Evolutionary conservation across 2,329 filamentous ascomycete genomes (phyloP).

Genomic region (Alternaria arborescens): DNA sequence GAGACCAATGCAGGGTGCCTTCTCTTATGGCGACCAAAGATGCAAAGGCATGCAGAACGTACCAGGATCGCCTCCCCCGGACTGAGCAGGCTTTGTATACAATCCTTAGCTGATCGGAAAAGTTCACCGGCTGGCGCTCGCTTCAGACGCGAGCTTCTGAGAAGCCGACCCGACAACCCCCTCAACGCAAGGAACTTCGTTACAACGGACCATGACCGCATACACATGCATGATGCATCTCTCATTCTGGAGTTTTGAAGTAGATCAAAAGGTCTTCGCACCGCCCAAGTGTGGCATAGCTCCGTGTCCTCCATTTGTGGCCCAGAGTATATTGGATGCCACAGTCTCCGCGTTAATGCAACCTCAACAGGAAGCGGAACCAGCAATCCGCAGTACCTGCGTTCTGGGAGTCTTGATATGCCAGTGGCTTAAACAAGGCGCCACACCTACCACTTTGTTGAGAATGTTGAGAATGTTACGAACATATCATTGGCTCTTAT

Average conservation of each 20-base stretch:
- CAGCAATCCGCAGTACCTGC: neutral
- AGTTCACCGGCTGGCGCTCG: neutral
- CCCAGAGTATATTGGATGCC: neutral
- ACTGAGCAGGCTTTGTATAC: neutral
- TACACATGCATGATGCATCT: neutral
- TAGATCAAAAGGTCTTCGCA: neutral
- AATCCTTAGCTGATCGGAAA: constrained; percentile 7
- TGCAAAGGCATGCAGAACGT: constrained; percentile 1
- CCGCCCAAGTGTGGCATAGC: neutral
- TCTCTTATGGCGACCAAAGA: neutral
- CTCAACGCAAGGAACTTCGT: constrained; percentile 3
- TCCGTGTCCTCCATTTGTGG: neutral
- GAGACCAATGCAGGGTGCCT: neutral
- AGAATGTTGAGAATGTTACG: neutral
- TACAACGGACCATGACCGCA: neutral
- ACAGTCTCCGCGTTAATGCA: neutral
- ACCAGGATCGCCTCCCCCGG: neutral
- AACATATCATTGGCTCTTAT: neutral
- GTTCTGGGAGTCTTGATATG: neutral
- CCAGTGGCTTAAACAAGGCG: neutral
- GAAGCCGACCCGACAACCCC: neutral
- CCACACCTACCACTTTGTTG: neutral
- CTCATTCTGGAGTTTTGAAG: neutral
- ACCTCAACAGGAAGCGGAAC: neutral
- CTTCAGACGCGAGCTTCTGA: neutral